Percentiles rank a stretch among this genome's conserved stretches.
Evolutionary conservation across 805 yeast species (phyloP).

Genomic region (Pichia pseudocactophila): DNA sequence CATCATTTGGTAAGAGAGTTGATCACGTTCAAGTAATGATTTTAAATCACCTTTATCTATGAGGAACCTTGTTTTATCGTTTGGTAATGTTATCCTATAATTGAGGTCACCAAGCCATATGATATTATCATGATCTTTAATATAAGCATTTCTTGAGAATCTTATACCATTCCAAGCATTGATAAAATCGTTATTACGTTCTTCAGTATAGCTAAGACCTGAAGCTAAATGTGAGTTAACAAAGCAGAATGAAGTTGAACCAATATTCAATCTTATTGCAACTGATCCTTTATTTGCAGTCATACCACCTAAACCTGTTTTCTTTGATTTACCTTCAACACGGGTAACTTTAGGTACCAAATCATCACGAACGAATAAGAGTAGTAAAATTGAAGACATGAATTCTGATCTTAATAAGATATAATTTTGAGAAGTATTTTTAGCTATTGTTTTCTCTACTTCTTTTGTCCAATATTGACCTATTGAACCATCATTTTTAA

Average conservation of each 20-base stretch:
- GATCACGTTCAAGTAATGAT: constrained; percentile 62
- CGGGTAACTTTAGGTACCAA: constrained; percentile 49
- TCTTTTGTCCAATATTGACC: constrained; percentile 71
- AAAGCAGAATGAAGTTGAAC: constrained; percentile 71
- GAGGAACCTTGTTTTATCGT: constrained; percentile 61
- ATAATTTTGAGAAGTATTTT: constrained; percentile 32
- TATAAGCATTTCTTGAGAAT: constrained; percentile 67
- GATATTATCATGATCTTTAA: constrained; percentile 76
- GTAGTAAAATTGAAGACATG: constrained; percentile 58
- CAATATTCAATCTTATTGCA: constrained; percentile 79
- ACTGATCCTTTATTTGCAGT: constrained; percentile 97
- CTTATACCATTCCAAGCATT: constrained; percentile 67
- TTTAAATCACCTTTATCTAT: constrained; percentile 38
- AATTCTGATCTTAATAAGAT: constrained; percentile 66
- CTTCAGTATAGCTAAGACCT: constrained; percentile 72
- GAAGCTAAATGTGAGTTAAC: constrained; percentile 93
- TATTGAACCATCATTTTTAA: constrained; percentile 75
- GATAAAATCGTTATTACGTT: constrained; percentile 77
- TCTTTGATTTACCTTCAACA: constrained; percentile 90
- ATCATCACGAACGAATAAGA: constrained; percentile 51
- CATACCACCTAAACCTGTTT: constrained; percentile 95
- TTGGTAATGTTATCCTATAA: constrained; percentile 63
- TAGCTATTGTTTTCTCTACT: constrained; percentile 54
- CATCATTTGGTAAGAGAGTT: constrained; percentile 65
- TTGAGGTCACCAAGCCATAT: constrained; percentile 96